Evolutionary conservation across 805 yeast species (phyloP), one percentile per base, ranked within the genome.

Genomic region (Candida coleopterorum): DNA sequence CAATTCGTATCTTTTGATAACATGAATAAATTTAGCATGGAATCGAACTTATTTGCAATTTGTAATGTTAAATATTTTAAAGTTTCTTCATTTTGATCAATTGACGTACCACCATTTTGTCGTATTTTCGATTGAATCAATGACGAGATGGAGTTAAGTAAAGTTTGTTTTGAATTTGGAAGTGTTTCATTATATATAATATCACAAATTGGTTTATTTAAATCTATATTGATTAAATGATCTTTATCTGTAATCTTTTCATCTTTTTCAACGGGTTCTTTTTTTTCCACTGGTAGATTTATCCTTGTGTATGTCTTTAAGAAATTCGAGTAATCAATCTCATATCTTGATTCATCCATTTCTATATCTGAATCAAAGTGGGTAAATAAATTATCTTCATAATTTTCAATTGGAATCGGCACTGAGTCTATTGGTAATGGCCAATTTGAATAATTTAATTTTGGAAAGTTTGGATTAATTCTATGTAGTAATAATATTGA

Each of bases 401-500:
- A 64, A 18, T 37, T 40, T 6, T 42, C 43, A 3, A 40, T 40
- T 0, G 74, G 75, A 15, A 58, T 62, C 0, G 75, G 75, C 0
- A 68, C 66, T 4, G 45, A 40, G 1, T 49, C 46, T 2, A 31
- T 8, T 0, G 58, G 48, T 25, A 69, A 50, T 1, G 90, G 90
- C 90, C 90, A 83, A 4, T 68, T 50, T 0, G 75, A 50, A 80
- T 85, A 81, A 35, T 50, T 37, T 31, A 45, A 30, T 35, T 43
- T 34, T 30, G 72, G 72, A 58, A 64, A 63, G 41, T 37, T 25
- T 35, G 55, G 62, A 55, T 57, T 58, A 34, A 58, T 58, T 30
- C 48, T 56, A 38, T 59, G 72, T 36, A 69, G 53, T 20, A 84
- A 58, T 40, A 64, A 63, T 0, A 79, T 52, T 17, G 83, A 72